These are phyloP conservation scores for Nyctanthes arbortristis DNA, from an alignment of 257 asterid species.

Conservation along the genomic window DNA sequence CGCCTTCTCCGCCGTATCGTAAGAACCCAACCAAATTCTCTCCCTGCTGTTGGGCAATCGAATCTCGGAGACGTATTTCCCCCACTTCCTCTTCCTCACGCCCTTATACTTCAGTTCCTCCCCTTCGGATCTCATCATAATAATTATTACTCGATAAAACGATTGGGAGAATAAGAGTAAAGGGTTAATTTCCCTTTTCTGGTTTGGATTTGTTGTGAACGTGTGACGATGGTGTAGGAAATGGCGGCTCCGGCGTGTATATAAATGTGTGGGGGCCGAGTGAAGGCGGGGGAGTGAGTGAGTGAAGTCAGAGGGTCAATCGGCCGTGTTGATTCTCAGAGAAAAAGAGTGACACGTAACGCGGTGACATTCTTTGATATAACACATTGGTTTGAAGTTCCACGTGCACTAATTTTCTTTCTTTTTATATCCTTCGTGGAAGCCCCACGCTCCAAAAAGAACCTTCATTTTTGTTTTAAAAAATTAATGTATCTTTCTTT, in stretches of 20 bases:
- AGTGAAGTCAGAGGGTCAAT: conserved; percentile 27
- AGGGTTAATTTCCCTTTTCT: background rate
- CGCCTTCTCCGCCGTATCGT: conserved; percentile 67
- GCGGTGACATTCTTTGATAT: conserved; percentile 30
- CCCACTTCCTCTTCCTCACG: conserved; percentile 78
- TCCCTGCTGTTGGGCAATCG: conserved; percentile 72
- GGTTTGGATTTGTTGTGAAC: background rate
- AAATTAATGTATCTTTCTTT: too few species aligned
- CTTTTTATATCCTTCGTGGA: background rate
- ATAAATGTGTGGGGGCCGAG: conserved; percentile 29
- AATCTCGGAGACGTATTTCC: conserved; percentile 69
- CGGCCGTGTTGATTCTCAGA: conserved; percentile 21
- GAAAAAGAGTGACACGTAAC: conserved; percentile 33
- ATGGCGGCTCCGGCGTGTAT: conserved; percentile 56
- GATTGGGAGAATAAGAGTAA: background rate
- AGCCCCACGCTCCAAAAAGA: too few species aligned
- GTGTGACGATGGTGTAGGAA: background rate
- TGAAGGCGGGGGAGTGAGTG: conserved; percentile 24
- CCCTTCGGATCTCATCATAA: conserved; percentile 53
- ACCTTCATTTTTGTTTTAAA: too few species aligned
- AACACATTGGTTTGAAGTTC: background rate
- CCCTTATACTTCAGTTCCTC: conserved; percentile 44
- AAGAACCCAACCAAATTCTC: conserved; percentile 76
- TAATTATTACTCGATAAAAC: conserved; percentile 8
- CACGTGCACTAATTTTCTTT: background rate